phyloP scores from a whole-genome alignment of 1,139 yeast genomes.

The Magnusiomyces fungicola region DNA sequence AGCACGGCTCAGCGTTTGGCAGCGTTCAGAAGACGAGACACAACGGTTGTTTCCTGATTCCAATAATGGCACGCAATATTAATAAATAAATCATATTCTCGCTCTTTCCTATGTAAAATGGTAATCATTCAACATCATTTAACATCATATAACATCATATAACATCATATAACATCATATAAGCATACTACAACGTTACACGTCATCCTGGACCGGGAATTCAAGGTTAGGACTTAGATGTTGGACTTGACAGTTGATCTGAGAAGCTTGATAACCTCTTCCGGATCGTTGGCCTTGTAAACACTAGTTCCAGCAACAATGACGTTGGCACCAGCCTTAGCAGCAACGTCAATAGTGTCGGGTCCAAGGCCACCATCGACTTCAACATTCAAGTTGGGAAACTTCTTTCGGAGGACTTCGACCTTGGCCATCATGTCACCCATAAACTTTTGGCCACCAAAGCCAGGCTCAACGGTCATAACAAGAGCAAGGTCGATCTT shows the following conservation, averaged over 20 bases:
- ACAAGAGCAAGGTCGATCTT: conserved; percentile 85
- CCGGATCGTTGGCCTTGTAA: conserved; percentile 75
- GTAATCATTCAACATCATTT: too few species aligned
- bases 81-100: too few species aligned
- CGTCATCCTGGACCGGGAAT: too few species aligned
- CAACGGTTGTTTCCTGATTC: too few species aligned
- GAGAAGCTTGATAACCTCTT: conserved; percentile 59
- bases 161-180: too few species aligned
- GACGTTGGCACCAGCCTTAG: conserved; percentile 93
- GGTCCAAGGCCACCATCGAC: conserved; percentile 96
- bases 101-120: too few species aligned
- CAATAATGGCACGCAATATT: too few species aligned
- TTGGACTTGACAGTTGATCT: conserved; percentile 36
- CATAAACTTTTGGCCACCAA: conserved; percentile 98
- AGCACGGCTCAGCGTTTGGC: too few species aligned
- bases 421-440: conserved; percentile 95
- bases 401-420: conserved; percentile 58
- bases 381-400: conserved; percentile 78
- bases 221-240: too few species aligned
- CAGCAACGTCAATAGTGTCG: conserved; percentile 76
- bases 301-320: conserved; percentile 97
- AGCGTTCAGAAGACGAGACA: too few species aligned
- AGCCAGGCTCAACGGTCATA: conserved; percentile 99
- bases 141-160: too few species aligned
- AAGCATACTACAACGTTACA: too few species aligned